Percentiles rank a stretch among this genome's conserved stretches.
Evolutionary conservation across 176 grass and related monocot species (phyloP).

Genomic region (Guadua angustifolia): DNA sequence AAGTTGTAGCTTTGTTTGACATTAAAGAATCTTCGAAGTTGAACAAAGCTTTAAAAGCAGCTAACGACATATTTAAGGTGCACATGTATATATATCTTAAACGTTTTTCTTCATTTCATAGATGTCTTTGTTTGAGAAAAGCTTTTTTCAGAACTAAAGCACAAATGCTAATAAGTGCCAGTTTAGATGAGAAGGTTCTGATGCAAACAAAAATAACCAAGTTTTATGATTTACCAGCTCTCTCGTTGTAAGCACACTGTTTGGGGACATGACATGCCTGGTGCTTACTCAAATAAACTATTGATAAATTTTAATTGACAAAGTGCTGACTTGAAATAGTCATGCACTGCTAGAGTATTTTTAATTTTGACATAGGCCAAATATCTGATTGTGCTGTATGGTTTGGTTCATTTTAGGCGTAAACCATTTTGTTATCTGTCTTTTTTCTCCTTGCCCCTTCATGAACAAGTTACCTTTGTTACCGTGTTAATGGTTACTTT

Average conservation of each 20-base stretch:
- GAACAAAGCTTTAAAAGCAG: slow-evolving; percentile 68
- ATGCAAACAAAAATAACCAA: slow-evolving; percentile 14
- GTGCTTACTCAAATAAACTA: slow-evolving; percentile 16
- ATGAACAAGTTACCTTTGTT: slow-evolving; percentile 28
- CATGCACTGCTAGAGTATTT: not conserved
- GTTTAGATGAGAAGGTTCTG: not conserved
- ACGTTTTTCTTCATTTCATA: not conserved
- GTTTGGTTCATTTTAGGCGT: slow-evolving; percentile 12
- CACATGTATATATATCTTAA: slow-evolving; percentile 31
- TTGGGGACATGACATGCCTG: not conserved
- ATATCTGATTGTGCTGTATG: slow-evolving; percentile 14
- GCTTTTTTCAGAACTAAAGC: not conserved
- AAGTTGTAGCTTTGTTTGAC: slow-evolving; percentile 54
- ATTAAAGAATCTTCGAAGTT: slow-evolving; percentile 62
- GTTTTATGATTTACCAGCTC: not conserved
- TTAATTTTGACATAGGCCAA: slow-evolving; percentile 25
- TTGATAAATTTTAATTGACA: not conserved
- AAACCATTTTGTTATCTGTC: slow-evolving; percentile 5
- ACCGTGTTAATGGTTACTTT: slow-evolving; percentile 6
- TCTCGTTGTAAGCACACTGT: too few species aligned
- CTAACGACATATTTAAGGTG: slow-evolving; percentile 85
- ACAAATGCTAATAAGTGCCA: slow-evolving; percentile 16
- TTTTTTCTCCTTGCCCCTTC: slow-evolving; percentile 15
- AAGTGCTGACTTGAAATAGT: slow-evolving; percentile 1
- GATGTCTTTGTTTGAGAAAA: slow-evolving; percentile 37